Evolutionary conservation across 805 yeast genomes (phyloP).

Genomic region (Metschnikowia amazonensis): DNA sequence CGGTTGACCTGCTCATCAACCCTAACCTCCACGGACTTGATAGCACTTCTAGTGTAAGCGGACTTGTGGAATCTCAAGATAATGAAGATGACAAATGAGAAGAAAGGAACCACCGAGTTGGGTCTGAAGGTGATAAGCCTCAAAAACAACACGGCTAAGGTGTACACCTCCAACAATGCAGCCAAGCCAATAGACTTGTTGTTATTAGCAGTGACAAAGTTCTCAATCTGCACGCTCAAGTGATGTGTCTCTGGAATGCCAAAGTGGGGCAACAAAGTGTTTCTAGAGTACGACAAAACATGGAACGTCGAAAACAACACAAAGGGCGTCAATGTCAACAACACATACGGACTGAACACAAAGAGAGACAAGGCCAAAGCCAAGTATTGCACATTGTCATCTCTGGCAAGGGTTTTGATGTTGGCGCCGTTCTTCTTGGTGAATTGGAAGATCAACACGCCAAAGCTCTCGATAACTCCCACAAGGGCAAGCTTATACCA

Average conservation of each 20-base stretch:
- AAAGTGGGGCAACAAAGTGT: constrained; percentile 60
- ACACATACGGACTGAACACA: constrained; percentile 53
- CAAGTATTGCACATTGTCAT: constrained; percentile 76
- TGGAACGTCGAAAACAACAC: constrained; percentile 79
- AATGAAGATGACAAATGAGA: constrained; percentile 58
- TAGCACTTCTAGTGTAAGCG: constrained; percentile 61
- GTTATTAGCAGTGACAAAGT: constrained; percentile 34
- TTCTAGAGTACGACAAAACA: constrained; percentile 64
- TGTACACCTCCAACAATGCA: constrained; percentile 39
- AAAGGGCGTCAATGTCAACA: constrained; percentile 68
- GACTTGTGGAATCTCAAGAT: constrained; percentile 77
- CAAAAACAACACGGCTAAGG: constrained; percentile 42
- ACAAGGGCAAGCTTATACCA: constrained; percentile 60
- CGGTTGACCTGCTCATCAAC: constrained; percentile 31
- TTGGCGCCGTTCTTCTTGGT: constrained; percentile 29
- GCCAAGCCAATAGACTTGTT: constrained; percentile 38
- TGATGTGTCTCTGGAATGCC: constrained; percentile 34
- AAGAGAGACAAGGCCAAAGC: constrained; percentile 48
- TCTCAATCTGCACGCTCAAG: constrained; percentile 37
- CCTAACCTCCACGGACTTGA: constrained; percentile 63
- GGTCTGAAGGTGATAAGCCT: constrained; percentile 57
- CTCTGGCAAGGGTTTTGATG: constrained; percentile 23
- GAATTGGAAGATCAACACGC: constrained; percentile 65
- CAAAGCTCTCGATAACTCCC: constrained; percentile 70
- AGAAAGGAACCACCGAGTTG: constrained; percentile 58